Evolutionary conservation across 768 basidiomycete genomes (phyloP), one percentile per base, ranked within the genome.

Genomic region (Suillus subaureus): DNA sequence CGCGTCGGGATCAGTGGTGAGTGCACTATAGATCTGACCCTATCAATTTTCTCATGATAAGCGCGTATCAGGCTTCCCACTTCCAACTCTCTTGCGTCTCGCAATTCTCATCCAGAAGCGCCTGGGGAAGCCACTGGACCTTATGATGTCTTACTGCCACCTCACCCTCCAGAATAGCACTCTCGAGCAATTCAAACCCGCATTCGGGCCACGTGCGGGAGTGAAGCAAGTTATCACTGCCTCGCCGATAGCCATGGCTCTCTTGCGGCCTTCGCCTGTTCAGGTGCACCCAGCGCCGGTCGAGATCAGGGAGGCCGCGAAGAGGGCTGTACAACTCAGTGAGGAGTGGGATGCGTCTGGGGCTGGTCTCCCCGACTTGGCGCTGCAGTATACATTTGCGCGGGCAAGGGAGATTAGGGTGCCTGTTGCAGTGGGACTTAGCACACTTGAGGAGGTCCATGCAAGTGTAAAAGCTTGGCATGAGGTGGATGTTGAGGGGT

Each of bases 241-340:
- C 2, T 94, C 93, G 2, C 94, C 94, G 9, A 81, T 96, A 61
- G 89, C 85, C 73, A 96, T 96, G 94, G 90, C 89, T 0, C 84
- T 96, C 4, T 82, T 96, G 40, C 87, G 87, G 0, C 76, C 80
- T 11, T 74, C 73, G 1, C 81, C 84, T 3, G 90, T 90, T 1
- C 15, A 75, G 3, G 96, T 93, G 94, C 93, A 95, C 72, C 92
- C 93, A 18, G 92, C 92, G 7, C 84, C 92, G 23, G 39, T 39
- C 16, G 77, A 71, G 15, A 66, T 93, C 47, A 80, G 72, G 33
- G 75, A 77, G 15, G 87, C 85, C 0, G 82, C 81, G 9, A 65
- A 70, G 23, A 73, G 77, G 11, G 86, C 84, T 0, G 64, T 73
- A 16, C 67, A 72, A 8, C 71, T 65, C 28, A 73, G 74, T 16